Base-by-base conservation (phyloP, 1,284 basidiomycete genomes). In the Pulveroboletus sp. region DNA sequence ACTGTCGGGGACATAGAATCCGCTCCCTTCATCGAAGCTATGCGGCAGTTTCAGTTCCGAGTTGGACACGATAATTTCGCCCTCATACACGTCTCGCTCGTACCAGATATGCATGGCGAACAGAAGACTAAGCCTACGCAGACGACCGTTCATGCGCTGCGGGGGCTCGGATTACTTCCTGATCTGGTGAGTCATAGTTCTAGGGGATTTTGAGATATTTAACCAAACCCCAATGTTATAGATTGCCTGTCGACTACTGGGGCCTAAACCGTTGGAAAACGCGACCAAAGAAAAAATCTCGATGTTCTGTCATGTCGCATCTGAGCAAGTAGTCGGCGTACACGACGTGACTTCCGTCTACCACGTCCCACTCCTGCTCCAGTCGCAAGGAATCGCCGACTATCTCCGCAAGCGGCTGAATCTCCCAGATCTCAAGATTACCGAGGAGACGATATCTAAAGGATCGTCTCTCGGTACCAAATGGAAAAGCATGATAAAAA, bases 91-190 rank as follows among this genome's bases (percentile, higher is more conserved):
- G 96, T 99, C 57, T 96, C 93, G n/a, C 86, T 99, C 38, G 95
- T 99, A 9, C 96, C 96, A 18, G 92, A 98, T 65, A 93, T 99
- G 78, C 94, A 97, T 57, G 96, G 97, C 54, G 96, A 99, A 74
- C 96, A 98, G 71, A 99, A 99, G 78, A 99, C 96, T 10, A 99
- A 99, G 74, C 96, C 96, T 4, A 99, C 96, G 0, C 96, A 99
- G 74, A 97, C 96, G 18, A 96, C 95, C 40, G 91, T 99, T 20
- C 91, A 97, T 64, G 96, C 96, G 59, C 78, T 99, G 35, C 86
- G 97, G 52, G 96, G 97, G 15, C 82, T 98, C 12, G 96, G 96
- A 65, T 79, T 99, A 11, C 83, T 96, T 17, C 95, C 96, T 49
- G 96, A 99, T 75, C 76, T 99, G 66, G 92, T 94, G 59, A 59